These are phyloP conservation scores for Thelephora terrestris DNA, from an alignment of 1,284 basidiomycete species.

Conservation along the genomic window DNA sequence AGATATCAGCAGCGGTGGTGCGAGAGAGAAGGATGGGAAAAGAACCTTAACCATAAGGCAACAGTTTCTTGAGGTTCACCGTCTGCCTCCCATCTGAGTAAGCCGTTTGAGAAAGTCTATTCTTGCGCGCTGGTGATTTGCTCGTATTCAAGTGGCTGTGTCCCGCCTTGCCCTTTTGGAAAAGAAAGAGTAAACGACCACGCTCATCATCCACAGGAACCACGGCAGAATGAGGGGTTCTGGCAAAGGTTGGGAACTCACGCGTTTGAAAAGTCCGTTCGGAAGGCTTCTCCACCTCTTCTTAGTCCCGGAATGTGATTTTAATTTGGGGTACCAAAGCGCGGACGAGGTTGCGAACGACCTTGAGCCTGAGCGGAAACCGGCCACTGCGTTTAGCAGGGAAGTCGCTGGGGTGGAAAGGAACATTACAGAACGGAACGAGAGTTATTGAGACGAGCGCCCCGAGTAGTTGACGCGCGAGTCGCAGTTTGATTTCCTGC, in stretches of 20 bases:
- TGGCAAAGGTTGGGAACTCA: constrained; percentile 26
- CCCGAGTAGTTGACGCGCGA: no score
- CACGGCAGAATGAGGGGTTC: constrained; percentile 5
- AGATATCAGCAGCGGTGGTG: no score
- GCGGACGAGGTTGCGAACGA: constrained; percentile 25
- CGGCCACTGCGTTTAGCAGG: constrained; percentile 16
- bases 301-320: constrained; percentile 72
- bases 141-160: constrained; percentile 63
- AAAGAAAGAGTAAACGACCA: not conserved
- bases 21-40: no score
- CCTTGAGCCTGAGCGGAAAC: constrained; percentile 20
- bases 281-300: constrained; percentile 67
- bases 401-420: not conserved
- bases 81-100: constrained; percentile 59
- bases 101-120: constrained; percentile 50
- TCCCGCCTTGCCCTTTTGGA: constrained; percentile 50
- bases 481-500: no score
- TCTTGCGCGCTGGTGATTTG: constrained; percentile 57
- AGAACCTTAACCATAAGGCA: constrained; percentile 50
- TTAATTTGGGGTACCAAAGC: constrained; percentile 44
- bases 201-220: not conserved
- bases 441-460: no score
- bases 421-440: no score
- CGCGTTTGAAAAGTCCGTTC: constrained; percentile 69
- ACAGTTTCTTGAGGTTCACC: constrained; percentile 48